A percentile compares a stretch with the other conserved stretches of the same genome.
These are phyloP conservation scores for Colletotrichum cereale DNA, from an alignment of 2,329 filamentous ascomycete genomes.

Conservation along the genomic window DNA sequence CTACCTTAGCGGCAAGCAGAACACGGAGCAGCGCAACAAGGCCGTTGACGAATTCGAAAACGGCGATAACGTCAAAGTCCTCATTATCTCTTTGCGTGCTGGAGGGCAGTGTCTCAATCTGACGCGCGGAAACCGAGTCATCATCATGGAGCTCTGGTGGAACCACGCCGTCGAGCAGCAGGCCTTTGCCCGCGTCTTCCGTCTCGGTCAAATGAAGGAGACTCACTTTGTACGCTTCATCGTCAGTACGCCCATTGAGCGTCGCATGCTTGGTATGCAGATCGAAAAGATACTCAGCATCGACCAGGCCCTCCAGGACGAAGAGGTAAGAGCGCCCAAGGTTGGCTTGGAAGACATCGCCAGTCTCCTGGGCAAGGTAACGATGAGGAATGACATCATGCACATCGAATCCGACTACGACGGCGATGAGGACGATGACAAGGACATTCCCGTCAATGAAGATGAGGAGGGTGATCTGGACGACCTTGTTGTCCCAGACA, in stretches of 20 bases:
- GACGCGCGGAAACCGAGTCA: conserved; percentile 62
- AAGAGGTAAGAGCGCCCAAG: not conserved
- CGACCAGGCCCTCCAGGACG: conserved; percentile 8
- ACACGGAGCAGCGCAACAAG: conserved; percentile 20
- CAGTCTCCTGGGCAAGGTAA: conserved; percentile 1
- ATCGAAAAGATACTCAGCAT: conserved; percentile 55
- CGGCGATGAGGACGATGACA: not conserved
- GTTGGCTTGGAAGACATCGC: not conserved
- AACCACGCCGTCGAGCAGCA: conserved; percentile 71
- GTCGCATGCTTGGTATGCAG: conserved; percentile 68
- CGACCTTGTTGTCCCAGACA: conserved; percentile 8
- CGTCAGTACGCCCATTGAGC: conserved; percentile 69
- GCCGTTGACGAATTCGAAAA: conserved; percentile 46
- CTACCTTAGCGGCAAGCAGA: conserved; percentile 52
- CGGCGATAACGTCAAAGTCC: not conserved
- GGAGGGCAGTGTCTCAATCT: conserved; percentile 57
- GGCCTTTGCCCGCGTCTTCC: conserved; percentile 69
- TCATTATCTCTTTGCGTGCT: conserved; percentile 52
- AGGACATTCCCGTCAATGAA: not conserved
- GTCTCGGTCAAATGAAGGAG: conserved; percentile 73
- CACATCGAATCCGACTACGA: conserved; percentile 2
- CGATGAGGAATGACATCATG: not conserved
- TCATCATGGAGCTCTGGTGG: conserved; percentile 71
- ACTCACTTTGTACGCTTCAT: conserved; percentile 71
- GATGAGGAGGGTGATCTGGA: not conserved